Evolutionary conservation across 2,329 filamentous ascomycete species (phyloP).

Genomic region (Calonectria pseudoreteaudii): DNA sequence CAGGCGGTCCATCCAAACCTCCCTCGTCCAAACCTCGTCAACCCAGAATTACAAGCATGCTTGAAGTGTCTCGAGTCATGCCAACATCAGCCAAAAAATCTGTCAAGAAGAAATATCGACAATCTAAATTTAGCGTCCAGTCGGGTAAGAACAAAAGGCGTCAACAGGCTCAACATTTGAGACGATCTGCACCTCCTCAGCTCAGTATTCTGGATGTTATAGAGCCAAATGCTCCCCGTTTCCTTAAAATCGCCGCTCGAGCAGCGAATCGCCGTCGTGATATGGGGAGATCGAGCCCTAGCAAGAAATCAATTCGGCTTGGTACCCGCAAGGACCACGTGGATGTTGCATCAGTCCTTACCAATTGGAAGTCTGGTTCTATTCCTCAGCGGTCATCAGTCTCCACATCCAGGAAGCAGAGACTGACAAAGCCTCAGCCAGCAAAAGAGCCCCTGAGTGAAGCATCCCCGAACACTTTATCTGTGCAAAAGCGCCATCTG

Average conservation of each 20-base stretch:
- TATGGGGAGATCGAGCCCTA: constrained; percentile 67
- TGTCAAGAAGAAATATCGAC: constrained; percentile 33
- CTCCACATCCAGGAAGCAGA: constrained; percentile 38
- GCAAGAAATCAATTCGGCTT: constrained; percentile 68
- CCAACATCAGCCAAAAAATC: constrained; percentile 21
- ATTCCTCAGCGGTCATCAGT: constrained; percentile 58
- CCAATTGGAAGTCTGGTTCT: constrained; percentile 66
- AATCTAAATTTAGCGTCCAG: constrained; percentile 18
- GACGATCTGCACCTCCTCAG: constrained; percentile 51
- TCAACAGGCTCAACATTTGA: constrained; percentile 3
- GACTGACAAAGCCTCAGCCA: constrained; percentile 14
- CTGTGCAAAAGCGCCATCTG: constrained; percentile 7
- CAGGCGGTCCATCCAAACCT: constrained; percentile 36
- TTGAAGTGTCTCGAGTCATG: constrained; percentile 28
- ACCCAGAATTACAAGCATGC: constrained; percentile 47
- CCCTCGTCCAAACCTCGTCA: constrained; percentile 40
- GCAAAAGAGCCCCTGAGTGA: constrained; percentile 34
- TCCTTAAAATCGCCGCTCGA: constrained; percentile 72
- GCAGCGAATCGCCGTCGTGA: constrained; percentile 60
- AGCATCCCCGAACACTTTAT: constrained; percentile 37
- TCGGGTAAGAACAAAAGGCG: constrained; percentile 17
- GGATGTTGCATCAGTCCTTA: constrained; percentile 65
- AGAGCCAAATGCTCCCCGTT: constrained; percentile 64
- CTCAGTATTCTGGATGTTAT: constrained; percentile 73
- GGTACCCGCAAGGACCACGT: constrained; percentile 70